A percentile compares a stretch with the other conserved stretches of the same genome.
Evolutionary conservation across 2,329 filamentous ascomycete genomes (phyloP).

Genomic region (Neurospora crassa): DNA sequence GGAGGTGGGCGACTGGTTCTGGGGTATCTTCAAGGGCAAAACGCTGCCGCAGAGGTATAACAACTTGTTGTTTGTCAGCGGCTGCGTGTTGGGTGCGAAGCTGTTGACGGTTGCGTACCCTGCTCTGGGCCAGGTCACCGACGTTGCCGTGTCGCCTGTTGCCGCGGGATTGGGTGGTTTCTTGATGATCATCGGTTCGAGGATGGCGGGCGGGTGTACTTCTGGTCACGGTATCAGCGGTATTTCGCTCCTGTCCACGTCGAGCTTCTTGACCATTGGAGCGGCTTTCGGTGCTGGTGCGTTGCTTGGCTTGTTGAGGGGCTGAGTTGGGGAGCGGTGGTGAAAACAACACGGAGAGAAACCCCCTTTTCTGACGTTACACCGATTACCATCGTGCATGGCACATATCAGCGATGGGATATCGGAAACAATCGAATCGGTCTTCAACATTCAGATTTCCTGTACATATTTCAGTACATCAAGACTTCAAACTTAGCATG

Average conservation of each 20-base stretch:
- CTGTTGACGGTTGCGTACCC: slow-evolving; percentile 19
- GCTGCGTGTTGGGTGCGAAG: background rate
- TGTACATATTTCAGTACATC: background rate
- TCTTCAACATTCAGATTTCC: background rate
- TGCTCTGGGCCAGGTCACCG: slow-evolving; percentile 18
- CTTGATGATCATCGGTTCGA: slow-evolving; percentile 48
- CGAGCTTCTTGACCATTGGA: slow-evolving; percentile 52
- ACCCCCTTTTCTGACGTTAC: background rate
- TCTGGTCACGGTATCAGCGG: slow-evolving; percentile 62
- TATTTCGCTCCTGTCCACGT: slow-evolving; percentile 48
- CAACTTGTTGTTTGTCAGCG: slow-evolving; percentile 5
- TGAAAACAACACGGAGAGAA: background rate
- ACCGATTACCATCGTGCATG: background rate
- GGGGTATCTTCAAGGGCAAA: slow-evolving; percentile 25
- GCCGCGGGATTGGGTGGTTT: slow-evolving; percentile 44
- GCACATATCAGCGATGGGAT: background rate
- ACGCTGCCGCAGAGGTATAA: slow-evolving; percentile 2
- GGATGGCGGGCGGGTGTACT: slow-evolving; percentile 57
- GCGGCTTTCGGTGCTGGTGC: slow-evolving; percentile 36
- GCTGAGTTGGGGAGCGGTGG: background rate
- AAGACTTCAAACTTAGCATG: too few relatives aligned
- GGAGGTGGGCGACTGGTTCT: slow-evolving; percentile 47
- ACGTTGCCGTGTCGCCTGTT: slow-evolving; percentile 27
- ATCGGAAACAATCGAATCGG: background rate
- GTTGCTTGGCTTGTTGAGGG: slow-evolving; percentile 1